Conservation (phyloP, 2,329 filamentous ascomycete genomes). For the Epichloe elymi region DNA sequence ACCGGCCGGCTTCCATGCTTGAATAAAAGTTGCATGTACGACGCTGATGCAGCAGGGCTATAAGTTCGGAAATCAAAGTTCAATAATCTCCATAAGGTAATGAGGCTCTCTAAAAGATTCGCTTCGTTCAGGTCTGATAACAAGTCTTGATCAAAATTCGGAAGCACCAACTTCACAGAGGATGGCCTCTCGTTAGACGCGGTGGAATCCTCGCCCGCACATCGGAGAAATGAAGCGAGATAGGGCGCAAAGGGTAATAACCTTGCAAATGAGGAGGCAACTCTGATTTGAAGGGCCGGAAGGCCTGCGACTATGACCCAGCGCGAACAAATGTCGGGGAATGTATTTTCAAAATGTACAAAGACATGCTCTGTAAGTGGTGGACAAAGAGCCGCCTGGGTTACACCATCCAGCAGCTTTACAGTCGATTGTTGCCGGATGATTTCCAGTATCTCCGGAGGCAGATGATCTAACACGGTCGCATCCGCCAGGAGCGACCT, state of each 20-base stretch:
- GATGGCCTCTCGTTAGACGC: slow-evolving; percentile 7
- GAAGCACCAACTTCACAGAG: slow-evolving; percentile 18
- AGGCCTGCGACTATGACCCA: slow-evolving; percentile 47
- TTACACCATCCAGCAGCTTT: slow-evolving; percentile 58
- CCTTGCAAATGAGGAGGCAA: slow-evolving; percentile 63
- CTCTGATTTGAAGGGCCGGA: slow-evolving; percentile 23
- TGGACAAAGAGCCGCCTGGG: slow-evolving; percentile 55
- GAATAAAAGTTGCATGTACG: slow-evolving; percentile 57
- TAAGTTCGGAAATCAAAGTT: slow-evolving; percentile 62
- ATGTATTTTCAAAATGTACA: slow-evolving; percentile 57
- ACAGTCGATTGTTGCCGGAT: slow-evolving; percentile 50
- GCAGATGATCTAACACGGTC: slow-evolving; percentile 45
- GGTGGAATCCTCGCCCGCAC: slow-evolving; percentile 12
- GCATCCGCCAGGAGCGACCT: slow-evolving; percentile 42
- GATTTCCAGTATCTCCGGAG: slow-evolving; percentile 54
- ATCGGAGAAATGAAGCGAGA: slow-evolving; percentile 58
- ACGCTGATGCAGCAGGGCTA: slow-evolving; percentile 48
- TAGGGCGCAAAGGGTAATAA: slow-evolving; percentile 73
- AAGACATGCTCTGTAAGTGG: slow-evolving; percentile 62
- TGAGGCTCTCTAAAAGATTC: slow-evolving; percentile 16
- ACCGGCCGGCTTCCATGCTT: slow-evolving; percentile 44
- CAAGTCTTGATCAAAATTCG: slow-evolving; percentile 16
- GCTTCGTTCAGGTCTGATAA: slow-evolving; percentile 12
- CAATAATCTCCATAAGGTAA: slow-evolving; percentile 61
- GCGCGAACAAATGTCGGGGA: slow-evolving; percentile 71